These are phyloP conservation scores for Globisporangium spiculum DNA, from an alignment of 352 stramenopile species.

Conservation along the genomic window DNA sequence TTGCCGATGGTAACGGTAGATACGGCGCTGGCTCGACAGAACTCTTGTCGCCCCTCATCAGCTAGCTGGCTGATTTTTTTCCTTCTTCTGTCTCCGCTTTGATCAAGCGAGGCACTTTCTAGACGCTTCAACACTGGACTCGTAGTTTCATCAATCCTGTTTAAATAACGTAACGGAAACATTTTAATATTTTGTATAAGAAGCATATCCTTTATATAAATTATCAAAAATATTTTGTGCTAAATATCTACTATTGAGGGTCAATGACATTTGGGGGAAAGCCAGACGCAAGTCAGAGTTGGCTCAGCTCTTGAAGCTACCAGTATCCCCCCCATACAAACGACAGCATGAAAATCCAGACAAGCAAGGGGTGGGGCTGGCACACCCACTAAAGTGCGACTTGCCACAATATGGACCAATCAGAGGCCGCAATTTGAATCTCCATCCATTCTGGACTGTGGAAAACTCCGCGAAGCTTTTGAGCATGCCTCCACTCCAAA, in stretches of 20 bases:
- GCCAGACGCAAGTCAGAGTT: background rate
- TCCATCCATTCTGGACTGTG: background rate
- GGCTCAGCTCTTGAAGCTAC: background rate
- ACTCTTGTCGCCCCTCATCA: background rate
- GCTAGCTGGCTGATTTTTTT: background rate
- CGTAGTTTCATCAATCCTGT: background rate
- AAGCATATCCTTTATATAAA: background rate
- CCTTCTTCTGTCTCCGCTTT: background rate
- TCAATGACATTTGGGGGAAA: background rate
- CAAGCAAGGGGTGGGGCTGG: background rate
- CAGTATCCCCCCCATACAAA: background rate
- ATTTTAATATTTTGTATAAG: no score
- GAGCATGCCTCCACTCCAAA: background rate
- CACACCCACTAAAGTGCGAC: background rate
- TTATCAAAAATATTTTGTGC: background rate
- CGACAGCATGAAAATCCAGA: constrained; percentile 11
- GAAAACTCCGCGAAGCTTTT: background rate
- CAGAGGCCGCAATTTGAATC: background rate
- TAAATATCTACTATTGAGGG: background rate
- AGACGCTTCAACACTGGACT: background rate
- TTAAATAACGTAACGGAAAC: background rate
- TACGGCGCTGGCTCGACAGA: background rate
- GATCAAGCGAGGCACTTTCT: no score
- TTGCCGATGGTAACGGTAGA: background rate
- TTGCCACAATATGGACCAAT: background rate